Conservation (phyloP, 208 protist species). For the Acanthamoeba royreba region DNA sequence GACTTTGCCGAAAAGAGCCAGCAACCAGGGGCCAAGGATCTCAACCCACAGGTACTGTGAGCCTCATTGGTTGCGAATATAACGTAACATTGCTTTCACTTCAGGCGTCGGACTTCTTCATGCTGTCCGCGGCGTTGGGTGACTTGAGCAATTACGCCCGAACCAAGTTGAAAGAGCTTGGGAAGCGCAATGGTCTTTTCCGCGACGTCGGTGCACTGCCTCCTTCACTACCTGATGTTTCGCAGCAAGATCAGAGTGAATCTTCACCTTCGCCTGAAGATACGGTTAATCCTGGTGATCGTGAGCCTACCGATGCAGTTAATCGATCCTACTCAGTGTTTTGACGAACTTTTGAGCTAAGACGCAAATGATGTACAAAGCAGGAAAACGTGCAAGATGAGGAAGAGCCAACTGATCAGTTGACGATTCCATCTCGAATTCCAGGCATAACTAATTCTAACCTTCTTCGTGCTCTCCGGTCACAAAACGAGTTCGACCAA, state of each 20-base stretch:
- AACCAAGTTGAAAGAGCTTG: background rate
- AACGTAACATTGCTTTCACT: background rate
- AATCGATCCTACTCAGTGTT: too few relatives aligned
- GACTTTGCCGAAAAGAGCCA: constrained; percentile 27
- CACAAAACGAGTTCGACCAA: background rate
- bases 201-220: background rate
- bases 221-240: too few relatives aligned
- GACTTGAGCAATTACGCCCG: constrained; percentile 18
- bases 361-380: background rate
- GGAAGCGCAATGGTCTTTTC: background rate
- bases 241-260: background rate
- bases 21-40: constrained; percentile 11
- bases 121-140: background rate
- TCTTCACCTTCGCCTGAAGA: too few relatives aligned
- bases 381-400: background rate
- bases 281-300: background rate
- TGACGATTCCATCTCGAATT: background rate
- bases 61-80: background rate
- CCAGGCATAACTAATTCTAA: background rate
- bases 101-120: background rate
- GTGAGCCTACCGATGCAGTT: too few relatives aligned
- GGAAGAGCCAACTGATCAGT: background rate
- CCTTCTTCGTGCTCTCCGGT: background rate
- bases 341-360: too few relatives aligned
- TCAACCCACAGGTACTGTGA: background rate